These are phyloP conservation scores for Ganoderma lucidum DNA, from an alignment of 1,284 basidiomycete species.

Conservation along the genomic window DNA sequence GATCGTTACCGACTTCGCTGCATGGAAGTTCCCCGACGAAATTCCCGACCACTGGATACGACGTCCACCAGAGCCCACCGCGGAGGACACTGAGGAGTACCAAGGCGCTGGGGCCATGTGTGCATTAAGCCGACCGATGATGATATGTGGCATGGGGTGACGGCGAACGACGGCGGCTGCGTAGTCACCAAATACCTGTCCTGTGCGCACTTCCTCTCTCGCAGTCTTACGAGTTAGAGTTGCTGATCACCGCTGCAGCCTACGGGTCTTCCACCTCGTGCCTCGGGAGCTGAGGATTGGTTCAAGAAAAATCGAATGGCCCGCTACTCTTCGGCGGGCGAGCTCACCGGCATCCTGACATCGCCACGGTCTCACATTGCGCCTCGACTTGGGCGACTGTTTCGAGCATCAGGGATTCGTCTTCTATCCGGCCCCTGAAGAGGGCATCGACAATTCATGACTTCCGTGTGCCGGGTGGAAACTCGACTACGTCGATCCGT, in stretches of 20 bases:
- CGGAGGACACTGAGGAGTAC: too few species aligned
- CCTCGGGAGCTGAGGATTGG: neutral
- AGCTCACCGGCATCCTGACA: neutral
- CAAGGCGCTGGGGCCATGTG: too few species aligned
- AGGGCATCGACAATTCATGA: neutral
- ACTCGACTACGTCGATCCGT: neutral
- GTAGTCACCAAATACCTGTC: neutral
- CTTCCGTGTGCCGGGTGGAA: neutral
- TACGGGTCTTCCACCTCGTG: neutral
- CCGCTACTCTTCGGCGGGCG: neutral
- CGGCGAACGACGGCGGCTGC: neutral
- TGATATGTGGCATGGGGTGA: neutral
- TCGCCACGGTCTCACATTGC: neutral
- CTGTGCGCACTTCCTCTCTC: neutral
- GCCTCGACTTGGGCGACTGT: neutral
- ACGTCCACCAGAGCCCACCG: too few species aligned
- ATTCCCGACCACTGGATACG: too few species aligned
- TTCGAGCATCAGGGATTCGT: neutral
- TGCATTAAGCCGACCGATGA: too few species aligned
- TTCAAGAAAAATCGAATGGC: neutral
- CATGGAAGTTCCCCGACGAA: too few species aligned
- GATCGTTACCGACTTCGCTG: neutral
- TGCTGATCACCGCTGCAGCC: neutral
- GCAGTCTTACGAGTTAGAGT: neutral
- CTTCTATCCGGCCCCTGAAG: neutral